Base-by-base conservation (phyloP, 2,329 filamentous ascomycete genomes). In the Fusarium euwallaceae region DNA sequence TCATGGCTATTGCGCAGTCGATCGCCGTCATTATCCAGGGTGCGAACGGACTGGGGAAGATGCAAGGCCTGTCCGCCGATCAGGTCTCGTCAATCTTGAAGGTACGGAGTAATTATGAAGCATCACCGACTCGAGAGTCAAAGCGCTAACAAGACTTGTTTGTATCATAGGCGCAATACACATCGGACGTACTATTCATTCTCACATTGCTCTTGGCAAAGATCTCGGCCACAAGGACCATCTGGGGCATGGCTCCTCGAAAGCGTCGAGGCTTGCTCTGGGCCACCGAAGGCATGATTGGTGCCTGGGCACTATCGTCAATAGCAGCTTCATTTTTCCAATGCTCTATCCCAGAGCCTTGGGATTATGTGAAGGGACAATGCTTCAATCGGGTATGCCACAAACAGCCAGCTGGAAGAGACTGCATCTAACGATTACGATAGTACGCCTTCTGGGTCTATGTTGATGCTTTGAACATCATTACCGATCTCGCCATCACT, bases 201-300 rank as follows among this genome's bases (percentile, higher is more conserved):
- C 12, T 58, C 10, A 58, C 27, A 8, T n/a, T 76, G n/a, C 29
- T 63, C 27, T 41, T 73, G 17, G 60, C 72, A 53, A 77, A 77
- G 48, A 39, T 75, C 14, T 77, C 74, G 12, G 70, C 74, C 20
- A 76, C 74, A 16, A 69, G 67, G 24, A 73, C 74, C 14, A 67
- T 77, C 39, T 64, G 61, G 62, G 45, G 45, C 41, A 76, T 77
- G 74, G 72, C 75, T 22, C 70, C 75, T 12, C 55, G 48, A 48
- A 45, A 73, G 34, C 72, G 66, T n/a, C 61, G 53, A 48, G 43
- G 39, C 6, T 22, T 53, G 12, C 61, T 76, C 37, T 48, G 34
- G 22, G 64, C 45, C 4, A 71, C 68, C 22, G 72, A 75, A 62
- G 70, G 34, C 10, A 12, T 69, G 27, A 70, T 73, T 24, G 29